Evolutionary conservation across 371 early-diverging fungal species (phyloP), one percentile per base, ranked within the genome.

Genomic region (Mortierella polycephala): DNA sequence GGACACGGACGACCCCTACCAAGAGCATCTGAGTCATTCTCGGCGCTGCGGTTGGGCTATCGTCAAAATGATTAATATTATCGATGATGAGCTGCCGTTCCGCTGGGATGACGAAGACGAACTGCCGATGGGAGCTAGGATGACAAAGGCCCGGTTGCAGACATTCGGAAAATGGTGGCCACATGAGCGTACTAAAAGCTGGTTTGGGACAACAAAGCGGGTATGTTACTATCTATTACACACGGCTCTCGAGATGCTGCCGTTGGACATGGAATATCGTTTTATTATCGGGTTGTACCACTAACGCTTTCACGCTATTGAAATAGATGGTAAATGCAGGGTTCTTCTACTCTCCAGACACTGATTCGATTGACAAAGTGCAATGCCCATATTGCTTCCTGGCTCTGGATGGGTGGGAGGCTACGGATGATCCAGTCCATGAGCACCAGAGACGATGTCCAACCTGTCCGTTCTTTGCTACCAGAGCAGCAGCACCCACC

Each of bases 291-390:
- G 30, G 4, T 4, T 30, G 30, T 30, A 30, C 4, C 30, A 4
- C 30, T 30, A 30, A 30, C 30, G 30, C 30, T 30, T 30, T 30
- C 4, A 30, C 30, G 30, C 30, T 30, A 30, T 37, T 47, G 30
- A 44, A 46, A 7, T 67, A 85, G 86, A 83, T 84, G 86, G 83
- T 84, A 2, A 81, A 55, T 23, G 86, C 86, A 11, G 86, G 86
- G 41, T 85, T 84, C 62, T 71, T 81, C 51, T 85, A 74, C 53
- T 59, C 69, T 7, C 86, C 86, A 18, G 46, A 67, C 5, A 67
- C 60, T n/a, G 82, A 70, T 13, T 71, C 81, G 11, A 14, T 44
- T 1, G 86, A 85, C 58, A 80, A 68, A 51, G 83, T 67, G 3
- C 62, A 69, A 21, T 85, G 86, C 56, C 69, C 80, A 21, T 83